Base-by-base conservation (phyloP, 225 moss, liverwort and hornwort species). In the Rhytidiadelphus loreus region DNA sequence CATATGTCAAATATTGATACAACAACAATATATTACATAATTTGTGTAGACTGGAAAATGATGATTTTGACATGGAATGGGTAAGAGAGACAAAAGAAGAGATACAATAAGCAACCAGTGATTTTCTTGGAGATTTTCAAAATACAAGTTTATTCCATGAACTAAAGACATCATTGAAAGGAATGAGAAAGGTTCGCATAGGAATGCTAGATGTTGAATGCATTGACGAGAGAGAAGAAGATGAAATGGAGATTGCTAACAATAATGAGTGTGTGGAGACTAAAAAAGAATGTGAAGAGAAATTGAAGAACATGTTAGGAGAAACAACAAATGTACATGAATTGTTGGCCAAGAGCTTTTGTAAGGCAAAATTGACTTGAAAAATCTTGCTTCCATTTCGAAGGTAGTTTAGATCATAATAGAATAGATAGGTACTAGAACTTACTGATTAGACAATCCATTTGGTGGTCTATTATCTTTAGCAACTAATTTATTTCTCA, bases 101-200 rank as follows among this genome's bases (percentile, higher is more conserved):
- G 25, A 41, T 41, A 16, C 2, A 68, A 7, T 4, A 68, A 68
- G 23, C 4, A 2, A 13, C 8, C 13, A 37, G 15, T 41, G 70
- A 41, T 41, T 70, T 8, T 25, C 4, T 41, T 70, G 5, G 14
- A 70, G 14, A 41, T 25, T 39, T 70, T 41, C 3, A 70, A 0
- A 8, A 23, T 41, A 24, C 3, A 25, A 41, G 0, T 41, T 4
- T 25, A 25, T 41, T 41, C 14, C 5, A 70, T 41, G 15, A 12
- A 70, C 0, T 41, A 14, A 0, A 70, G 1, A 41, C 25, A 25
- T 25, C 25, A 70, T 24, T 70, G 41, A 37, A 1, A 41, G 46
- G 9, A 46, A 70, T 41, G 14, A 8, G 1, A 2, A 14, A 5
- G 24, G 4, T 25, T 2, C 0, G 0, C 4, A 24, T 25, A 70